Evolutionary conservation across 352 stramenopile genomes (phyloP), one percentile per base, ranked within the genome.

Genomic region (Globisporangium lucens): DNA sequence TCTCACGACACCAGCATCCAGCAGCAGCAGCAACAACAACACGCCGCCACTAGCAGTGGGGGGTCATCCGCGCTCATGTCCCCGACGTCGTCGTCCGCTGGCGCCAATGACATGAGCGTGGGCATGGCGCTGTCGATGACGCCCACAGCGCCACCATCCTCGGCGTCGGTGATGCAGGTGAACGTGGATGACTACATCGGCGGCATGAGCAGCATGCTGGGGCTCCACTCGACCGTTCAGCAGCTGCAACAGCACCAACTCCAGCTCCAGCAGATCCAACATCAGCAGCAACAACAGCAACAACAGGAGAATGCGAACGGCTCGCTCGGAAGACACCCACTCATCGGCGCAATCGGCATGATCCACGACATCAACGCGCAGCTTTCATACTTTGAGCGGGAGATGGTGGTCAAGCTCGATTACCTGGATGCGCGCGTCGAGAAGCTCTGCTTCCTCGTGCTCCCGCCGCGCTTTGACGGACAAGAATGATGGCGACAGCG

Each of bases 341-440:
- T 85, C 60, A 69, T 83, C 9, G 65, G 64, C 55, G 68, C 65
- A 9, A 67, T 71, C 41, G 63, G 76, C 35, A 75, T 64, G 24
- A 73, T 81, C 51, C 74, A 86, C 65, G 67, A 79, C 29, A 65
- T 88, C 59, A 79, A 75, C 66, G 65, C 65, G 30, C 80, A 89
- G 43, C 63, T 91, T 17, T 69, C 71, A 49, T 73, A 67, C 27
- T 89, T 89, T 72, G 80, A 89, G 65, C 71, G 70, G 0, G 75
- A 85, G 5, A 81, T 90, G 67, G 63, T 62, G 15, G 29, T 66
- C 57, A 91, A 91, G 53, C 69, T 91, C 29, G 78, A 91, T 63
- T 73, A 79, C 69, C 64, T 94, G 63, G 85, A 91, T 53, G 67
- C 83, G 47, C 80, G 85, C 30, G 77, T 93, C 17, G 62, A 82